Evolutionary conservation across 1,284 basidiomycete genomes (phyloP), one percentile per base, ranked within the genome.

Genomic region (Cryptococcus jaspeensis): DNA sequence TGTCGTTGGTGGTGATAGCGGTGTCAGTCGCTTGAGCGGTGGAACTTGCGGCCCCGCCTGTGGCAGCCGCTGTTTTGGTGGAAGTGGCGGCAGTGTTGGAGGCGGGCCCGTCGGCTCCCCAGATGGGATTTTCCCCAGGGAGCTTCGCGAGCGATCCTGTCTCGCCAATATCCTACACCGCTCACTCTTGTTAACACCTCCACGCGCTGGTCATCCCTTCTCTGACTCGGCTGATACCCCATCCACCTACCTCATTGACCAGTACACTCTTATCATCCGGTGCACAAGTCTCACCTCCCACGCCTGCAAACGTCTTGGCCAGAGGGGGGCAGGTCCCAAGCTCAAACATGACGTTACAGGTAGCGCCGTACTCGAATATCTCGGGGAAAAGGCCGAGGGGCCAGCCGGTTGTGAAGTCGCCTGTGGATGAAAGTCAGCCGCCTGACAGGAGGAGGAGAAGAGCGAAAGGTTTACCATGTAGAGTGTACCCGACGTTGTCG

Each of bases 361-460:
- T 35, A 9, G 45, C 41, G 2, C 62, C 62, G 28, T 59, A 46
- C 9, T 53, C 42, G 16, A 61, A 53, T 15, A 68, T 58, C 25
- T 65, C 41, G 16, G 57, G 40, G 56, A 68, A 61, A 7, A 56
- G 32, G 7, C 62, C 62, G 18, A 52, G 42, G 3, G 64, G 64
- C 66, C 66, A 69, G 37, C 66, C 66, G 41, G 57, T 66, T 20
- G 56, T 56, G 51, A 64, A 66, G 48, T 66, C 64, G 46, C 51
- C 64, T 65, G 38, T 36, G 20, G 13, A n/a, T n/a, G n/a, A n/a
- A n/a, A n/a, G n/a, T 16, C 23, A 6, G n/a, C 6, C 23, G 5
- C 16, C 41, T 42, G 16, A 32, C 39, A 44, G 35, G n/a, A 25
- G 25, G 36, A 2, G 32, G 8, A 35, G 43, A 18, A 42, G n/a